Base-by-base conservation (phyloP, 1,284 basidiomycete genomes). In the Ceratobasidium sp. region DNA sequence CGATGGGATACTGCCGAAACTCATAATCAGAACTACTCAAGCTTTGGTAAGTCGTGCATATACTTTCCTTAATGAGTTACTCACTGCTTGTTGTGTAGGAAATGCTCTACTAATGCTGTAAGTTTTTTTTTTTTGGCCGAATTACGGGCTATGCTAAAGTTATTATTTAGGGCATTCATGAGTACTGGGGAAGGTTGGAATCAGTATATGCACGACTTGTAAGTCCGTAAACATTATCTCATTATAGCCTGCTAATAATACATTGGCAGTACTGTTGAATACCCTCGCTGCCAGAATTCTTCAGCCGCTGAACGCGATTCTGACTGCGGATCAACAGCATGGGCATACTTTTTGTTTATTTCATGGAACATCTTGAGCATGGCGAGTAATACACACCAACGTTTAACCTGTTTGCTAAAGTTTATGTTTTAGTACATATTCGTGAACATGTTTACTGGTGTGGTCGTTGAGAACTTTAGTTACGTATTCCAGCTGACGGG, bases 281-380 rank as follows among this genome's bases (percentile, higher is more conserved):
- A 92, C 78, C 96, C 96, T 14, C 87, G 89, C 18, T 99, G 97
- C 81, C 96, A 94, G 8, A 90, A 89, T 78, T 86, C 87, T 2
- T 74, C 81, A 0, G 52, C 75, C 11, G 62, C 78, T 0, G 78
- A 85, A 32, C 82, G 87, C 7, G 86, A 91, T 38, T 92, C 93
- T 0, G 97, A 99, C 81, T 99, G 97, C 78, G 97, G 97, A 14
- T 96, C 93, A 77, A 81, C 87, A 8, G 85, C 85, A 3, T 98
- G 96, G 91, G 91, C 96, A 0, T 96, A 91, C 80, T 85, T 87
- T 0, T 83, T 99, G 32, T 98, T 98, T 83, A 98, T 98, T 77
- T 88, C 92, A 0, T 99, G 97, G 97, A 98, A 98, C 80, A 84
- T 99, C 47, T 85, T 98, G 61, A 96, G 94, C 86, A 98, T 98